Conservation (phyloP, 169 alveolate genomes). For the Cardiosporidium cionae region DNA sequence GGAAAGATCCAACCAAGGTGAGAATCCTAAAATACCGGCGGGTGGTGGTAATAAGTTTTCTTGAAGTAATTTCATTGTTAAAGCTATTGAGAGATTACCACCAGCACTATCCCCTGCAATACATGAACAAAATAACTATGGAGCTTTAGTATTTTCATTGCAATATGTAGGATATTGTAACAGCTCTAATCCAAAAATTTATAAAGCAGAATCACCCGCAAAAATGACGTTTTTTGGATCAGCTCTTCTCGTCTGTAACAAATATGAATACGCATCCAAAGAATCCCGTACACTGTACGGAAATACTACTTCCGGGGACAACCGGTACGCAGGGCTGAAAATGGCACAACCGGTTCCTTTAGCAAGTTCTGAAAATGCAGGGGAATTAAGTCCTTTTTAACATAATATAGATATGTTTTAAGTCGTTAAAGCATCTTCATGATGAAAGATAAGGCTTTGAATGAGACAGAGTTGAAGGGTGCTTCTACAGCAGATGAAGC, state of each 20-base stretch:
- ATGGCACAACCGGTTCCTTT: background rate
- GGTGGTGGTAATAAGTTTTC: conserved; percentile 1
- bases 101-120: conserved; percentile 45
- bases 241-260: background rate
- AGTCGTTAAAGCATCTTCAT: too few relatives aligned
- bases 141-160: too few relatives aligned
- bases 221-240: background rate
- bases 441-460: too few relatives aligned
- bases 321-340: conserved; percentile 2
- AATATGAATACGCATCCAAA: background rate
- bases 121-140: too few relatives aligned
- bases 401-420: too few relatives aligned
- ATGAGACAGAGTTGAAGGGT: too few relatives aligned
- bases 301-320: conserved; percentile 16
- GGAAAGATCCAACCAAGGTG: conserved; percentile 19
- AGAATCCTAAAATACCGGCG: conserved; percentile 6
- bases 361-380: too few relatives aligned
- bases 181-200: too few relatives aligned
- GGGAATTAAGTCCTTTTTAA: too few relatives aligned
- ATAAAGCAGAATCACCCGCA: too few relatives aligned
- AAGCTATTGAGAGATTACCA: conserved; percentile 19
- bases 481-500: too few relatives aligned
- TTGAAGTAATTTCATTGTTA: background rate
- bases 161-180: too few relatives aligned
- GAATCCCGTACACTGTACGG: conserved; percentile 5